Percentiles rank a stretch among this genome's conserved stretches.
Conservation (phyloP, 2,329 filamentous ascomycete genomes). For the Fusarium haematococcum region DNA sequence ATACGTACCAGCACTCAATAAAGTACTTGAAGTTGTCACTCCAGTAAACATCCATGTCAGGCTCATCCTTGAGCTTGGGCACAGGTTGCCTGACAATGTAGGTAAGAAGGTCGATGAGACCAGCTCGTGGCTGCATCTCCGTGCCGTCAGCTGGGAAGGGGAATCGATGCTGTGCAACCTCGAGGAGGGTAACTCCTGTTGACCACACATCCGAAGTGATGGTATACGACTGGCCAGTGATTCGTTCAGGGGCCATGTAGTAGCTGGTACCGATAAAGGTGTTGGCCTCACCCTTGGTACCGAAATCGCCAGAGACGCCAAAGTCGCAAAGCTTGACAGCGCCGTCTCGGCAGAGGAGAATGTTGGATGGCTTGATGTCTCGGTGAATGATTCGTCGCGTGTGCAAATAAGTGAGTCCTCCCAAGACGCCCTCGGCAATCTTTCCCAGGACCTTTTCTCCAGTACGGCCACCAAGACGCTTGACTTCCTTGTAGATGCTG, state of each 20-base stretch:
- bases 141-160: slow-evolving; percentile 97
- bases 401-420: slow-evolving; percentile 94
- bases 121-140: slow-evolving; percentile 92
- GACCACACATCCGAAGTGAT: slow-evolving; percentile 99
- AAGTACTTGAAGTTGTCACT: slow-evolving; percentile 99
- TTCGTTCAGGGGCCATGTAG: slow-evolving; percentile 99
- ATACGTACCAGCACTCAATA: slow-evolving; percentile 95
- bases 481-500: slow-evolving; percentile 97
- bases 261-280: slow-evolving; percentile 99
- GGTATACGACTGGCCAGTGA: slow-evolving; percentile 97
- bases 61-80: slow-evolving; percentile 95
- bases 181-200: slow-evolving; percentile 93
- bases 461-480: slow-evolving; percentile 91
- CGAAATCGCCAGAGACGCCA: slow-evolving; percentile 96
- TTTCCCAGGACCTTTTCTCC: slow-evolving; percentile 98
- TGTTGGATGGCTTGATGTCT: slow-evolving; percentile 99
- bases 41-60: slow-evolving; percentile 90
- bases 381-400: slow-evolving; percentile 97
- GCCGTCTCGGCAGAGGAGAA: slow-evolving; percentile 89
- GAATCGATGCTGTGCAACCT: slow-evolving; percentile 98
- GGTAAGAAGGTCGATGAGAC: slow-evolving; percentile 93
- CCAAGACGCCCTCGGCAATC: slow-evolving; percentile 93
- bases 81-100: slow-evolving; percentile 98
- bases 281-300: slow-evolving; percentile 97
- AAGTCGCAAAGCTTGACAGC: slow-evolving; percentile 99